phyloP scores from a whole-genome alignment of 768 basidiomycete genomes.

The Lyophyllum shimeji region DNA sequence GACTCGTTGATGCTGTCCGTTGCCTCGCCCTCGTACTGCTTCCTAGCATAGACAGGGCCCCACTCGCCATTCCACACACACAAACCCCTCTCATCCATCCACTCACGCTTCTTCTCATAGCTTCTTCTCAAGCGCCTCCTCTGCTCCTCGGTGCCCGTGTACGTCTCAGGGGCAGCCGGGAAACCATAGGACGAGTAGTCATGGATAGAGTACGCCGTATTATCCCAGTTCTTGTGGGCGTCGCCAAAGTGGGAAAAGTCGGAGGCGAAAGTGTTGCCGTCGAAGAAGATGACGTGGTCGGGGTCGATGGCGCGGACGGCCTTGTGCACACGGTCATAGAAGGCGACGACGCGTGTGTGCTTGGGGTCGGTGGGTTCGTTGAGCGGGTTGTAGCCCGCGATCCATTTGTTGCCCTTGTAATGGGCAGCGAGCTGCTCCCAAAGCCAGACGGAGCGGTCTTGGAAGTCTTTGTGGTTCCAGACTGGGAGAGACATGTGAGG shows the following conservation, averaged over 20 bases:
- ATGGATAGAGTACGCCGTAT: conserved; percentile 77
- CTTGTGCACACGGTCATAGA: conserved; percentile 67
- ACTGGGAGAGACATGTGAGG: conserved; percentile 32
- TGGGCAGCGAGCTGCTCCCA: conserved; percentile 77
- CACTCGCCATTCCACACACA: conserved; percentile 84
- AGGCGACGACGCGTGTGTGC: conserved; percentile 60
- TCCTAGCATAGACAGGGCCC: conserved; percentile 78
- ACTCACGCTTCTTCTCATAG: conserved; percentile 74
- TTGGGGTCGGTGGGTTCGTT: conserved; percentile 80
- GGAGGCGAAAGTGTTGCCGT: conserved; percentile 82
- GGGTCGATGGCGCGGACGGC: conserved; percentile 73
- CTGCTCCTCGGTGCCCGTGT: conserved; percentile 54
- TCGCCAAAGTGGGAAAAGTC: conserved; percentile 76
- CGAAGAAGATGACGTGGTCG: conserved; percentile 75
- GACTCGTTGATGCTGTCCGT: conserved; percentile 67
- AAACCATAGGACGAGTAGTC: conserved; percentile 79
- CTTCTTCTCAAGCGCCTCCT: conserved; percentile 47
- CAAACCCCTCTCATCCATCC: conserved; percentile 67
- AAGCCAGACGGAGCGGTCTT: conserved; percentile 74
- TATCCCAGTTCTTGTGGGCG: conserved; percentile 59
- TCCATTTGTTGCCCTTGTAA: conserved; percentile 78
- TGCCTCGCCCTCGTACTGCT: conserved; percentile 53
- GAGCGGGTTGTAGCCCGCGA: conserved; percentile 84
- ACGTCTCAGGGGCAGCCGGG: conserved; percentile 55
- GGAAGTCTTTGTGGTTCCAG: conserved; percentile 86